Evolutionary conservation across 2,329 filamentous ascomycete genomes (phyloP).

Genomic region (Colletotrichum karsti): DNA sequence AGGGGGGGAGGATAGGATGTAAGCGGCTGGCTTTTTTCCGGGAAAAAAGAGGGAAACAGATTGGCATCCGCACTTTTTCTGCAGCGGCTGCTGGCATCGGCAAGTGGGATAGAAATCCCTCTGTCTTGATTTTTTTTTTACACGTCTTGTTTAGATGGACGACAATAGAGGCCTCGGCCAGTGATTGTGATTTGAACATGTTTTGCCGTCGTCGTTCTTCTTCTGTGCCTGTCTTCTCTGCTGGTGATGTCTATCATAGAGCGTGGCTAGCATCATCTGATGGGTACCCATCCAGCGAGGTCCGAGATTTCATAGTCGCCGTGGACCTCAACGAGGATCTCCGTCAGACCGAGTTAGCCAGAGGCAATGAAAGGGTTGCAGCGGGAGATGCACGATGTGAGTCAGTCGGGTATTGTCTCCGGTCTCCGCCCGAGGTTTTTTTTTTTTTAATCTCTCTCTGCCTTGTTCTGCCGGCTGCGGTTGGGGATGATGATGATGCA

Average conservation of each 20-base stretch:
- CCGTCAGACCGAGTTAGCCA: too few relatives aligned
- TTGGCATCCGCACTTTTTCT: neutral
- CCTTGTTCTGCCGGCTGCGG: too few relatives aligned
- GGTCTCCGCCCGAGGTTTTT: neutral
- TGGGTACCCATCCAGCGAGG: too few relatives aligned
- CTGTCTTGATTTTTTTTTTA: conserved; percentile 7
- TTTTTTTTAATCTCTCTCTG: too few relatives aligned
- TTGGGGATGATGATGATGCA: neutral
- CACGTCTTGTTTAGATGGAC: conserved; percentile 22
- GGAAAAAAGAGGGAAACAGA: neutral
- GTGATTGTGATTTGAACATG: neutral
- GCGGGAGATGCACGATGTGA: neutral
- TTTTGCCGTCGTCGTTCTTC: too few relatives aligned
- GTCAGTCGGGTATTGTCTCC: neutral
- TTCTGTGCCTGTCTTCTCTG: too few relatives aligned
- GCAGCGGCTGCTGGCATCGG: conserved; percentile 13
- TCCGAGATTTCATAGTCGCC: too few relatives aligned
- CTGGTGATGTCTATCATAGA: too few relatives aligned
- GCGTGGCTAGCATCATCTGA: too few relatives aligned
- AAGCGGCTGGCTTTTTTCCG: conserved; percentile 1
- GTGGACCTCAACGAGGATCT: too few relatives aligned
- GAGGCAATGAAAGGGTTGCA: neutral
- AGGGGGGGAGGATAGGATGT: neutral
- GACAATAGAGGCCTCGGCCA: conserved; percentile 27
- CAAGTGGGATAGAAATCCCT: conserved; percentile 26